These are phyloP conservation scores for Suhomyces bolitotheri DNA, from an alignment of 1,139 yeast genomes.

Conservation along the genomic window DNA sequence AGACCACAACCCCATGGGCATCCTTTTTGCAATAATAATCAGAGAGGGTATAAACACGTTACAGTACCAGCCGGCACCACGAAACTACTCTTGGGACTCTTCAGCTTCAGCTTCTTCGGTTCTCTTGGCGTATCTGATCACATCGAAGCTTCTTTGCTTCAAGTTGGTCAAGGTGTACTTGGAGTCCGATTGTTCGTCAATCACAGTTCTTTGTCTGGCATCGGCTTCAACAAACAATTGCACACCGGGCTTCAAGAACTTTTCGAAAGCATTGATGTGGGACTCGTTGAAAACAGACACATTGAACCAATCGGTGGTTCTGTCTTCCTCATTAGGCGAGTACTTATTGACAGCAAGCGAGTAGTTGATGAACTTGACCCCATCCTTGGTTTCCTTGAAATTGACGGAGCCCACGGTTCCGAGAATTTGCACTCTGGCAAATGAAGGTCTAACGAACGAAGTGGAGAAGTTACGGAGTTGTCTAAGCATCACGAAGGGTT, in stretches of 20 bases:
- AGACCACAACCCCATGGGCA: neutral
- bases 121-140: conserved; percentile 41
- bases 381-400: conserved; percentile 40
- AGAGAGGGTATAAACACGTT: too few species aligned
- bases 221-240: conserved; percentile 46
- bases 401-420: conserved; percentile 45
- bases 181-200: conserved; percentile 38
- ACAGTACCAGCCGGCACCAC: too few species aligned
- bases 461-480: conserved; percentile 39
- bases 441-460: conserved; percentile 32
- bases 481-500: conserved; percentile 26
- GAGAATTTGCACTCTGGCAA: conserved; percentile 45
- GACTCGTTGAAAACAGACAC: conserved; percentile 43
- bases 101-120: conserved; percentile 8
- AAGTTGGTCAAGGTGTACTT: conserved; percentile 34
- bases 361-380: conserved; percentile 41
- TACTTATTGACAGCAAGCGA: conserved; percentile 47
- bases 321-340: conserved; percentile 32
- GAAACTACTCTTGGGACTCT: conserved; percentile 1
- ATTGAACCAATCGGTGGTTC: conserved; percentile 45
- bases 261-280: conserved; percentile 40
- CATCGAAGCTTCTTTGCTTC: conserved; percentile 40
- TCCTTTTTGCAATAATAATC: neutral
- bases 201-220: conserved; percentile 35
- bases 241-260: conserved; percentile 44